Evolutionary conservation across 345 rosid species (phyloP).

Genomic region (Linum lewisii): DNA sequence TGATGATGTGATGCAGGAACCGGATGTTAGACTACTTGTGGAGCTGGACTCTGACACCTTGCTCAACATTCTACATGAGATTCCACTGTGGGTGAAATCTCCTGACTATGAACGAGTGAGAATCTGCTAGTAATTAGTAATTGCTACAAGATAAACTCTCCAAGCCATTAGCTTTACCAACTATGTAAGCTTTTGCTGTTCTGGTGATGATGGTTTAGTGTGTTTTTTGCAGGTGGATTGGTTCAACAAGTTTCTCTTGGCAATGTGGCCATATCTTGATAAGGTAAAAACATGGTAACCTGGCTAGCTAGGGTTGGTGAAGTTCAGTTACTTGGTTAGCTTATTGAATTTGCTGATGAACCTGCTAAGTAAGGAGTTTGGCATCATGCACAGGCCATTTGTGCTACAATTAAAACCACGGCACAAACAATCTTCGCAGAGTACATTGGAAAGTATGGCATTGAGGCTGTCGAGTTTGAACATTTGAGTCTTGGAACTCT

Average conservation of each 20-base stretch:
- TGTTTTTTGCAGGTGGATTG: conserved; percentile 48
- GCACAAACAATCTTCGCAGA: conserved; percentile 50
- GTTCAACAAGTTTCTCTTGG: conserved; percentile 52
- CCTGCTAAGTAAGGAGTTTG: neutral
- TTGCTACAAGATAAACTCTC: neutral
- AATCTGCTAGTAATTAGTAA: neutral
- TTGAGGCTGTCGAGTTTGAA: conserved; percentile 47
- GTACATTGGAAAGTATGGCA: conserved; percentile 38
- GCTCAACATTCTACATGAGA: no score
- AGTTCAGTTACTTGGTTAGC: no score
- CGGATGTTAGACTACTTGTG: no score
- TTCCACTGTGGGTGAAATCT: no score
- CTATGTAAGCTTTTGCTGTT: neutral
- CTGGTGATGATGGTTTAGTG: neutral
- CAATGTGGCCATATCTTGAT: conserved; percentile 73
- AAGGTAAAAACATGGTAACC: conserved; percentile 32
- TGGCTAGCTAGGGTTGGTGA: conserved; percentile 11
- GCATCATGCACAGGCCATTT: conserved; percentile 40
- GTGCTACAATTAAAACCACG: conserved; percentile 34
- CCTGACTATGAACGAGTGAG: conserved; percentile 32
- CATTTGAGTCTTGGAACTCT: conserved; percentile 50
- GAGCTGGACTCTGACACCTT: no score
- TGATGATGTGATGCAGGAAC: no score
- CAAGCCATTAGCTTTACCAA: neutral
- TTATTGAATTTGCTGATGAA: neutral